Conservation (phyloP, 305 asterid species). For the Coffea humblotiana region DNA sequence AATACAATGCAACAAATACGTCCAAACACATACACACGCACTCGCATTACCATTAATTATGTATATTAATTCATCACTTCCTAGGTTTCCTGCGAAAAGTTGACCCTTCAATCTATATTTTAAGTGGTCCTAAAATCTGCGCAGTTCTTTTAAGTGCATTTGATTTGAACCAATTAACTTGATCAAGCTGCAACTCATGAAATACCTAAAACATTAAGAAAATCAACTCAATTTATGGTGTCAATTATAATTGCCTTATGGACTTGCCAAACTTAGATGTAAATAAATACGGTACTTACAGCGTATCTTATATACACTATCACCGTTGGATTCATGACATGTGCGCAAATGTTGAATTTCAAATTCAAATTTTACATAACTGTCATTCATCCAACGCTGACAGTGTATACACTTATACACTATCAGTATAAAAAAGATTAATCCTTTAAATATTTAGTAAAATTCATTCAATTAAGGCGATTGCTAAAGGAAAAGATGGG, state of each 20-base stretch:
- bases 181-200: neutral
- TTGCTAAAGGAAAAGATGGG: neutral
- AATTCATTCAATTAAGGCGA: neutral
- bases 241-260: neutral
- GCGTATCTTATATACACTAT: no score
- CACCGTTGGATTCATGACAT: no score
- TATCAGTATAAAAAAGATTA: no score
- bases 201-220: no score
- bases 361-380: no score
- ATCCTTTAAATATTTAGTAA: neutral
- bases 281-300: neutral
- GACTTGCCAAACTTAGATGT: neutral
- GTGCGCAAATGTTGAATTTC: no score
- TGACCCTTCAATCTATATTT: neutral
- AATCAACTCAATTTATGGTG: neutral
- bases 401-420: no score
- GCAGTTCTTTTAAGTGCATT: neutral
- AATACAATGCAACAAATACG: neutral
- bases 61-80: constrained; percentile 4
- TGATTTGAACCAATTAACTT: neutral
- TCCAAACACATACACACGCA: constrained; percentile 23
- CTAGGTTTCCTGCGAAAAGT: constrained; percentile 22
- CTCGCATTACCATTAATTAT: neutral
- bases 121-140: constrained; percentile 20
- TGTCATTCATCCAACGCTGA: no score